phyloP scores from a whole-genome alignment of 352 stramenopile species.

The Globisporangium solare region DNA sequence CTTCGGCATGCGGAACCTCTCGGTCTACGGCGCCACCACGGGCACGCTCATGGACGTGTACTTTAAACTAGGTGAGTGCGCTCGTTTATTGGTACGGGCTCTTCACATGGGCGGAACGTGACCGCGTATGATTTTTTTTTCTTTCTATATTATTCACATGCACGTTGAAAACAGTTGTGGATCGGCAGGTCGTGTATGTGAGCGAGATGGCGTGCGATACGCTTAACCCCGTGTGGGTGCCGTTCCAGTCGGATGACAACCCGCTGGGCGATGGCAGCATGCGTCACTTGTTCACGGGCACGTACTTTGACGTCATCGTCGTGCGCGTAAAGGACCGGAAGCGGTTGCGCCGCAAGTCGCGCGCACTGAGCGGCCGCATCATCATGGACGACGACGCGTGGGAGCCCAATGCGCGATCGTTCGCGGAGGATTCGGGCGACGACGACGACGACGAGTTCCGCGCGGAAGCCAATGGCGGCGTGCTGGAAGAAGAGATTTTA shows the following conservation, averaged over 20 bases:
- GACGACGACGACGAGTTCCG: constrained; percentile 23
- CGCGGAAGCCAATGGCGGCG: constrained; percentile 7
- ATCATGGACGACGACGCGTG: constrained; percentile 32
- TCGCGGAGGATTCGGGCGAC: constrained; percentile 34
- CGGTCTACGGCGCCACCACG: constrained; percentile 34
- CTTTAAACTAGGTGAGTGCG: constrained; percentile 69
- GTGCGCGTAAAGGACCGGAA: constrained; percentile 50
- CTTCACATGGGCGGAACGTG: background rate
- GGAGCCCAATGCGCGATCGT: constrained; percentile 38
- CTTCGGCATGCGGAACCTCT: constrained; percentile 78
- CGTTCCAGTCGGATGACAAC: constrained; percentile 52
- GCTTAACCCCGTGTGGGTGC: constrained; percentile 80
- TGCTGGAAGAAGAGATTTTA: constrained; percentile 54
- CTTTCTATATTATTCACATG: background rate
- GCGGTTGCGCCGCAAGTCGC: constrained; percentile 48
- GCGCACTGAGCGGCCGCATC: constrained; percentile 29
- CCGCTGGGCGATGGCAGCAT: constrained; percentile 21
- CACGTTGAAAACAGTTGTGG: constrained; percentile 36
- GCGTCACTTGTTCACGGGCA: constrained; percentile 35
- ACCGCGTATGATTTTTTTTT: background rate
- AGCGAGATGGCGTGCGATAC: constrained; percentile 67
- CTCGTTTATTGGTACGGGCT: constrained; percentile 9
- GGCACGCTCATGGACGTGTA: constrained; percentile 65
- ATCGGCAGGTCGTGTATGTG: constrained; percentile 62
- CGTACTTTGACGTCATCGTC: constrained; percentile 62